Evolutionary conservation across 2,329 filamentous ascomycete genomes (phyloP).

Genomic region (Aphanoascus verrucosus): DNA sequence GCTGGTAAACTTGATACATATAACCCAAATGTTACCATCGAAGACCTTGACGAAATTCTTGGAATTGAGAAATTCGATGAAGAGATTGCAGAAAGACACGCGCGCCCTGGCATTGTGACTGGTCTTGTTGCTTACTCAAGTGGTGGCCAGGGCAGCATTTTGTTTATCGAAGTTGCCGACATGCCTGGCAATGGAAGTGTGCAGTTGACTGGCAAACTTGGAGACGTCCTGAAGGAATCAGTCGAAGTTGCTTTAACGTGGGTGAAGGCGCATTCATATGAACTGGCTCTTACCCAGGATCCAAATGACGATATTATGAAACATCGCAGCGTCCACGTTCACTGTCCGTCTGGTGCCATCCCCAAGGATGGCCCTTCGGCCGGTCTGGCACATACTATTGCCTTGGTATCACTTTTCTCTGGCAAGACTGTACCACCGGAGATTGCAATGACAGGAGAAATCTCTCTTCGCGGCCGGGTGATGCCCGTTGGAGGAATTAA

Average conservation of each 20-base stretch:
- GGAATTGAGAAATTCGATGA: constrained; percentile 91
- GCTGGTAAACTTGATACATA: constrained; percentile 57
- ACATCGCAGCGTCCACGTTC: constrained; percentile 83
- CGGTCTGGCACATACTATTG: constrained; percentile 87
- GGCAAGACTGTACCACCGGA: constrained; percentile 78
- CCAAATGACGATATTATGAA: constrained; percentile 91
- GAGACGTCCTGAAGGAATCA: constrained; percentile 91
- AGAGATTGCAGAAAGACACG: constrained; percentile 78
- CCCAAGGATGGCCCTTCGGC: constrained; percentile 82
- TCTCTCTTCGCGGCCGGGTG: constrained; percentile 75
- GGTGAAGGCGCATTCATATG: constrained; percentile 93
- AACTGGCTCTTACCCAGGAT: constrained; percentile 71
- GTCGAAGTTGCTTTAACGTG: constrained; percentile 93
- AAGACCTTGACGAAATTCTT: constrained; percentile 80
- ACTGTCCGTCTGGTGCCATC: constrained; percentile 88
- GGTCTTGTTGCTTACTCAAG: constrained; percentile 90
- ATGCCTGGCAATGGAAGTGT: constrained; percentile 91
- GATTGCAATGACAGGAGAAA: constrained; percentile 83
- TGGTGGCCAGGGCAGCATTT: constrained; percentile 85
- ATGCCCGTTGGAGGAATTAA: constrained; percentile 96
- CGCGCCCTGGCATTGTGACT: constrained; percentile 82
- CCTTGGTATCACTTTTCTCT: constrained; percentile 79
- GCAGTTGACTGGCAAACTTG: constrained; percentile 90
- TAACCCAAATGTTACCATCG: constrained; percentile 58
- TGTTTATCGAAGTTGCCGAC: constrained; percentile 96